These are phyloP conservation scores for Aureobasidium sp. DNA, from an alignment of 2,329 filamentous ascomycete genomes.

Conservation along the genomic window DNA sequence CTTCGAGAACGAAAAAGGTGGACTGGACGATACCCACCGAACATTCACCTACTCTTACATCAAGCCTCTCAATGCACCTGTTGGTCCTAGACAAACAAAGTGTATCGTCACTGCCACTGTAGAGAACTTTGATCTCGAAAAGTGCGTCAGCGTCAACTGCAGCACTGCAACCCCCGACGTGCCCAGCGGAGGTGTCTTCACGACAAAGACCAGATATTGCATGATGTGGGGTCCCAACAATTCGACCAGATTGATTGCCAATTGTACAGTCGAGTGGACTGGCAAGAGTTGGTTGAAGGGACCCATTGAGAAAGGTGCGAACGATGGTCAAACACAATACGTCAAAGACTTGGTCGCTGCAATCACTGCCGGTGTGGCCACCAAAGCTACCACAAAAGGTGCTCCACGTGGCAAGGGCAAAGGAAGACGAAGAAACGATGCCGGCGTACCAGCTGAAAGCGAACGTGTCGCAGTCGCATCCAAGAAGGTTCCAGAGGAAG, in stretches of 20 bases:
- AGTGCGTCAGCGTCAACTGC: constrained; percentile 71
- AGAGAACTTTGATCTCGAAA: constrained; percentile 81
- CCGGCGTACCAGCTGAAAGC: constrained; percentile 24
- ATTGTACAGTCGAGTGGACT: constrained; percentile 88
- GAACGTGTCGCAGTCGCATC: constrained; percentile 23
- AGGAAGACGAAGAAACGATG: constrained; percentile 45
- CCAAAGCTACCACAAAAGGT: constrained; percentile 45
- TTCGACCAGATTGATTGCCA: constrained; percentile 75
- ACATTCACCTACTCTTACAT: constrained; percentile 76
- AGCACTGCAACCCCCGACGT: constrained; percentile 90
- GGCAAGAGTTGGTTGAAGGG: constrained; percentile 97
- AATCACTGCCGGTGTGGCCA: constrained; percentile 63
- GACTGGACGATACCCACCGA: constrained; percentile 61
- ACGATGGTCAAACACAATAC: constrained; percentile 78
- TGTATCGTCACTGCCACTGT: constrained; percentile 80
- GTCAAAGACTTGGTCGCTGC: constrained; percentile 70
- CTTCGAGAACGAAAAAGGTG: constrained; percentile 73
- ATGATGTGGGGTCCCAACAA: constrained; percentile 87
- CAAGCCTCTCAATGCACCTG: constrained; percentile 74
- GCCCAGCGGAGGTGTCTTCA: constrained; percentile 85
- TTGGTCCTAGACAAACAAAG: constrained; percentile 90
- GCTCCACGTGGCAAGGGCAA: constrained; percentile 35
- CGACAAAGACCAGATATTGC: constrained; percentile 89
- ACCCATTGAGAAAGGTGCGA: constrained; percentile 91
- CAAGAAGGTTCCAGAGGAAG: constrained; percentile 25